Conservation (phyloP, 1,284 basidiomycete species). For the Irpex lacteus region DNA sequence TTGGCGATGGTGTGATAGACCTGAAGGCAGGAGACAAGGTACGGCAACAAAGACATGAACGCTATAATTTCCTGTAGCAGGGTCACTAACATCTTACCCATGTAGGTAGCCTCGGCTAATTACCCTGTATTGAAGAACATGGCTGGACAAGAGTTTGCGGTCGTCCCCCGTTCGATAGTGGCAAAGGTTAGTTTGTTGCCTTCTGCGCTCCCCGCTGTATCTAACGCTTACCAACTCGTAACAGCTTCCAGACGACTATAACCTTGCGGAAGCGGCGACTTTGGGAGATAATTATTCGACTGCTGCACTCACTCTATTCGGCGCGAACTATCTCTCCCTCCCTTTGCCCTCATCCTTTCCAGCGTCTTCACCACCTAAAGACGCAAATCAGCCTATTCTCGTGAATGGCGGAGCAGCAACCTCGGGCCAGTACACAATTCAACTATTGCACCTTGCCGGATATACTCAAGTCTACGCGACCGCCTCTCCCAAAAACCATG, state of each 20-base stretch:
- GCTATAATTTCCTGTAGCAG: not conserved
- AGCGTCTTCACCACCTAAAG: conserved; percentile 29
- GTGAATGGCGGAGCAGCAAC: conserved; percentile 59
- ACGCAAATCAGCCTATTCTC: conserved; percentile 39
- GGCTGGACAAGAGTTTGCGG: conserved; percentile 42
- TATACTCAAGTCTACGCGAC: conserved; percentile 51
- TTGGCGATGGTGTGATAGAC: conserved; percentile 38
- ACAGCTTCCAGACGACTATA: conserved; percentile 40
- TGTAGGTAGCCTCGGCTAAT: conserved; percentile 24
- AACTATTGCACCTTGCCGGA: conserved; percentile 48
- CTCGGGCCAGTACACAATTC: conserved; percentile 53
- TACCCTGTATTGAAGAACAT: conserved; percentile 26
- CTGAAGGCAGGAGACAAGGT: conserved; percentile 44
- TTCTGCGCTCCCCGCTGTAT: not conserved
- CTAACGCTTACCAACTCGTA: not conserved
- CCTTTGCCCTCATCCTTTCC: conserved; percentile 40
- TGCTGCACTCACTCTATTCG: conserved; percentile 47
- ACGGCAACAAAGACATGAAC: not conserved
- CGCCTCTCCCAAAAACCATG: conserved; percentile 48
- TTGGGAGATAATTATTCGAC: conserved; percentile 52
- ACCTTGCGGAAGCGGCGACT: conserved; percentile 41
- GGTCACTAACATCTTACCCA: no score
- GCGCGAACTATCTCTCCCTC: conserved; percentile 33
- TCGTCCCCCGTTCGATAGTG: conserved; percentile 30
- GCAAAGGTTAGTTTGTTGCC: conserved; percentile 36